Evolutionary conservation across 805 yeast species (phyloP), one percentile per base, ranked within the genome.

Genomic region (Candida coquimbonensis): DNA sequence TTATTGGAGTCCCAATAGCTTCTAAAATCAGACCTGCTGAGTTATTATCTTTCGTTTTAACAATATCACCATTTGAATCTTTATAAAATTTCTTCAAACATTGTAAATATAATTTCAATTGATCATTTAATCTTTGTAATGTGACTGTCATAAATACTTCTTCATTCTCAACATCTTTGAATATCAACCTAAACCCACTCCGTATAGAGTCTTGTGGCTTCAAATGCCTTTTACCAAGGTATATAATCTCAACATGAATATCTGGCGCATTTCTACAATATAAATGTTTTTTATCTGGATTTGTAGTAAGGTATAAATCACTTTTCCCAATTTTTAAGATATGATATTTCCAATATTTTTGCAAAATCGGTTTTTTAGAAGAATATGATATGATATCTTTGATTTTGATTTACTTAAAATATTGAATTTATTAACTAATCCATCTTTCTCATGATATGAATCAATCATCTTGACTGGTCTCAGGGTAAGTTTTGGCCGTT

Each of bases 181-280:
- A 61, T 2, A 58, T 31, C 38, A 71, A 46, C 17, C 59, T 52
- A 47, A 63, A 70, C 1, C 71, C 72, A 39, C 49, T 51, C 29
- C 47, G 54, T 2, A 63, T 53, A 4, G 16, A 16, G 1, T 25
- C 26, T 16, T 47, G 37, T 8, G 17, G 31, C 21, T 47, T 53
- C 29, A 12, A 26, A 32, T 13, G 31, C 1, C 19, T 26, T 2
- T 33, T 12, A 16, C 32, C 48, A 7, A 54, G 57, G 36, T 38
- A 62, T 36, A 62, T 58, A 3, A 74, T 53, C 42, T 72, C 71
- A 14, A 81, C 76, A 52, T 72, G 77, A 54, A 76, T 80, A 4
- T 86, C 80, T 0, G 88, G 88, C 0, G 79, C 86, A 51, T 71
- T 69, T 31, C 84, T 65, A 44, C 83, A 75, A 51, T 72, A 74